Evolutionary conservation across 208 protist genomes (phyloP).

Genomic region (Wallacemonas rigidus): DNA sequence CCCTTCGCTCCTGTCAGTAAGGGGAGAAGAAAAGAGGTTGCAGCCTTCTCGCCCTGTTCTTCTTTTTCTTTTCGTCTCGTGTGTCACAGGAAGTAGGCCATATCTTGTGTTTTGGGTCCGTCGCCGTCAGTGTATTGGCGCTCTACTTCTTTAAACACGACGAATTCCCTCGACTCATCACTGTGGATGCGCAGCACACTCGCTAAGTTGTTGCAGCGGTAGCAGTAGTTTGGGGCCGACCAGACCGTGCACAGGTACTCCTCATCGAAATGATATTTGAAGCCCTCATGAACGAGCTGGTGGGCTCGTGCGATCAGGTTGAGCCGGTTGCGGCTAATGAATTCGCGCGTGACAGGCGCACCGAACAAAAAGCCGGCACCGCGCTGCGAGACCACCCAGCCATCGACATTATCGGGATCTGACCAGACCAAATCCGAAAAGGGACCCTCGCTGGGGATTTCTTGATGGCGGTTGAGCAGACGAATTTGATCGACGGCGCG

Average conservation of each 20-base stretch:
- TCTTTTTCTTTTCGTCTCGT: background rate
- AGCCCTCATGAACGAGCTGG: slow-evolving; percentile 91
- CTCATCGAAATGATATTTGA: slow-evolving; percentile 91
- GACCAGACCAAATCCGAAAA: slow-evolving; percentile 91
- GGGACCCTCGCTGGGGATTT: slow-evolving; percentile 88
- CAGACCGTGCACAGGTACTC: slow-evolving; percentile 95
- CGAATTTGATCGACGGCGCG: slow-evolving; percentile 85
- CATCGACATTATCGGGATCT: slow-evolving; percentile 87
- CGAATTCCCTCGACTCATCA: slow-evolving; percentile 83
- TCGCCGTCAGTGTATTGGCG: slow-evolving; percentile 41
- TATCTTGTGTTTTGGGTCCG: slow-evolving; percentile 40
- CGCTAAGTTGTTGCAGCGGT: slow-evolving; percentile 96
- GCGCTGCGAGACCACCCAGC: slow-evolving; percentile 78
- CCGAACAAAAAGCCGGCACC: slow-evolving; percentile 91
- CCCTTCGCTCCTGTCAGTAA: too few species aligned
- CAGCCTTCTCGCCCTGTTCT: too few species aligned
- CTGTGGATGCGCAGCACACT: slow-evolving; percentile 93
- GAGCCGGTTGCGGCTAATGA: slow-evolving; percentile 83
- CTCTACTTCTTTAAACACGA: slow-evolving; percentile 83
- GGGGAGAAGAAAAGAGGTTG: too few species aligned
- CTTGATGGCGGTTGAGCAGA: slow-evolving; percentile 75
- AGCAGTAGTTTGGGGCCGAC: slow-evolving; percentile 98
- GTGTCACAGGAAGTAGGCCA: slow-evolving; percentile 74
- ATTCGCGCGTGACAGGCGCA: slow-evolving; percentile 67
- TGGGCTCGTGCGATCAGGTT: slow-evolving; percentile 89